These are phyloP conservation scores for Didymella glomerata DNA, from an alignment of 2,329 filamentous ascomycete genomes.

Conservation along the genomic window DNA sequence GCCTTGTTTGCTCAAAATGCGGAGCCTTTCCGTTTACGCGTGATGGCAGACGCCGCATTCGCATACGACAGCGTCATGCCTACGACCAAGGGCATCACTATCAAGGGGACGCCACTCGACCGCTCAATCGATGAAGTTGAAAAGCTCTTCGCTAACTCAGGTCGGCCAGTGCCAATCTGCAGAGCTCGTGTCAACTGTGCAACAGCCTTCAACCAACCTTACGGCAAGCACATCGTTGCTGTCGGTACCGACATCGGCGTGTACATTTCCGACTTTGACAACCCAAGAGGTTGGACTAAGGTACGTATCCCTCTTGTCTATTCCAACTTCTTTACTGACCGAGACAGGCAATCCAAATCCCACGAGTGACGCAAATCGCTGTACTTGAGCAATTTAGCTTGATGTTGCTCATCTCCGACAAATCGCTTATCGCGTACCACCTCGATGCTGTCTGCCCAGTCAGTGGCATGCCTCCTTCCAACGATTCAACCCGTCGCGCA, in stretches of 20 bases:
- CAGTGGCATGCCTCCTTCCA: constrained; percentile 64
- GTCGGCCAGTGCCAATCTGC: constrained; percentile 80
- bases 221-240: constrained; percentile 86
- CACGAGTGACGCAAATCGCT: constrained; percentile 87
- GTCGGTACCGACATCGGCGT: constrained; percentile 96
- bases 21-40: constrained; percentile 89
- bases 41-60: constrained; percentile 93
- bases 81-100: constrained; percentile 71
- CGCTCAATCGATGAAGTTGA: constrained; percentile 90
- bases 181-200: constrained; percentile 90
- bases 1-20: constrained; percentile 91
- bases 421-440: constrained; percentile 90
- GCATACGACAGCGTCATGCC: constrained; percentile 72
- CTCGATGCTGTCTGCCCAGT: constrained; percentile 79
- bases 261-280: constrained; percentile 85
- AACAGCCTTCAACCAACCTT: constrained; percentile 82
- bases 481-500: constrained; percentile 81
- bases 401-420: constrained; percentile 90
- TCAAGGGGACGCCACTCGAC: constrained; percentile 90
- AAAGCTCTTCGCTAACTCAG: constrained; percentile 69
- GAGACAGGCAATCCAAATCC: constrained; percentile 74
- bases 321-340: constrained; percentile 36
- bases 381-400: constrained; percentile 96
- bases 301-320: constrained; percentile 61
- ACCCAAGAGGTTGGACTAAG: constrained; percentile 89